Evolutionary conservation across 495 filamentous ascomycete genomes (phyloP), one percentile per base, ranked within the genome.

Genomic region (Coniosporium apollinis): DNA sequence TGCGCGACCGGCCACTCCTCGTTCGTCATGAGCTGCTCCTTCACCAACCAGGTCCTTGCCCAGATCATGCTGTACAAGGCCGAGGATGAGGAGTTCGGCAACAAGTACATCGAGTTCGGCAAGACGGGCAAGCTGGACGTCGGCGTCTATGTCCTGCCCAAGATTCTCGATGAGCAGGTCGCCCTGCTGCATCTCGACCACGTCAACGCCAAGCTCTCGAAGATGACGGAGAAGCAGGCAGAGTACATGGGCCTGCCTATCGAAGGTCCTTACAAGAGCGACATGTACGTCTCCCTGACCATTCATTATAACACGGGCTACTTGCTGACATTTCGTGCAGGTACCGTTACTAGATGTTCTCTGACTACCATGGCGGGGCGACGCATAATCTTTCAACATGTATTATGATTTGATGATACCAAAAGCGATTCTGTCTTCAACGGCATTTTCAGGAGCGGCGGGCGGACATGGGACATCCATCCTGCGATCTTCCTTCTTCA

Each of bases 1-100:
- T 97, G 89, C 65, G 89, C 89, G 54, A 97, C 89, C 41, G 89
- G 89, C 42, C 89, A 97, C 79, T 93, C 86, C 49, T 94, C 87
- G 32, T 97, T 97, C 67, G 89, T 97, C 72, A 94, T 97, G 89
- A 92, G 83, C 46, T 97, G 89, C 81, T 94, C 86, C 43, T 97
- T 97, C 79, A 94, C 87, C 69, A 97, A 97, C 76, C 89, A 97
- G 72, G 89, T 94, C 45, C 82, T 97, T 56, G 89, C 89, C 19
- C 89, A 97, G 67, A 97, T 97, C 64, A 80, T 93, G 68, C 70
- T 97, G 44, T 97, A 64, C 79, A 96, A 96, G 76, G 75, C 76
- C 48, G 70, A 78, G 57, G 87, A 97, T 51, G 69, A 67, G 52
- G 78, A 62, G 34, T 97, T 96, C 59, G 72, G 79, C 58, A 63